Conservation (phyloP, 2,329 filamentous ascomycete genomes). For the Ascochyta koolunga region DNA sequence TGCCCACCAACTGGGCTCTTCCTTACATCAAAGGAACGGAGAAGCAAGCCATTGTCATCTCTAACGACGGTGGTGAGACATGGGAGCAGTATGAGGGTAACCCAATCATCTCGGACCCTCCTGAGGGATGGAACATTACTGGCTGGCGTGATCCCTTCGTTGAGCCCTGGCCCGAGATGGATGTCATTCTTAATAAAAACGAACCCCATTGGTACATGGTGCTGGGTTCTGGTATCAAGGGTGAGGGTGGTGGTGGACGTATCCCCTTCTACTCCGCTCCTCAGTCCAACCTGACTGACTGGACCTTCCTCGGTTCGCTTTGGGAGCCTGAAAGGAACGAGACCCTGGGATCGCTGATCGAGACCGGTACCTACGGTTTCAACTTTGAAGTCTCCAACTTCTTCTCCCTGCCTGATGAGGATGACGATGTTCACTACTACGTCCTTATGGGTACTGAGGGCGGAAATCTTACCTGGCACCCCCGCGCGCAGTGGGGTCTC, state of each 20-base stretch:
- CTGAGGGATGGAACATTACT: slow-evolving; percentile 55
- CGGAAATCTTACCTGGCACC: slow-evolving; percentile 52
- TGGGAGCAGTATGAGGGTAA: slow-evolving; percentile 56
- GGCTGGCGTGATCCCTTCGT: slow-evolving; percentile 43
- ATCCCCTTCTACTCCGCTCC: slow-evolving; percentile 56
- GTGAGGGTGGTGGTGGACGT: slow-evolving; percentile 52
- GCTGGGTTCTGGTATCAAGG: slow-evolving; percentile 56
- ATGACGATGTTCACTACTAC: slow-evolving; percentile 54
- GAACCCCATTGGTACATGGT: slow-evolving; percentile 56
- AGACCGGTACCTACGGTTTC: slow-evolving; percentile 55
- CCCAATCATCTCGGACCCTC: slow-evolving; percentile 52
- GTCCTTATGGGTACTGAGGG: slow-evolving; percentile 53
- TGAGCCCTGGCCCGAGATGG: slow-evolving; percentile 51
- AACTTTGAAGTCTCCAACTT: slow-evolving; percentile 58
- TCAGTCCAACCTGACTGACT: slow-evolving; percentile 52
- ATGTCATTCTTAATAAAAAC: slow-evolving; percentile 48
- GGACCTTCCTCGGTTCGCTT: slow-evolving; percentile 55
- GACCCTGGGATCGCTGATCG: slow-evolving; percentile 49
- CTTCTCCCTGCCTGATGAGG: slow-evolving; percentile 52
- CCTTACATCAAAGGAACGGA: slow-evolving; percentile 54
- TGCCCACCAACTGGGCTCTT: slow-evolving; percentile 55
- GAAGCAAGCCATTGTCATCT: slow-evolving; percentile 54
- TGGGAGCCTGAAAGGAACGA: slow-evolving; percentile 54
- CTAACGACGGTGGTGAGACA: slow-evolving; percentile 54
- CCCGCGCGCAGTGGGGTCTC: slow-evolving; percentile 51